phyloP scores from a whole-genome alignment of 225 moss, liverwort and hornwort species.

The Pseudoscleropodium purum region DNA sequence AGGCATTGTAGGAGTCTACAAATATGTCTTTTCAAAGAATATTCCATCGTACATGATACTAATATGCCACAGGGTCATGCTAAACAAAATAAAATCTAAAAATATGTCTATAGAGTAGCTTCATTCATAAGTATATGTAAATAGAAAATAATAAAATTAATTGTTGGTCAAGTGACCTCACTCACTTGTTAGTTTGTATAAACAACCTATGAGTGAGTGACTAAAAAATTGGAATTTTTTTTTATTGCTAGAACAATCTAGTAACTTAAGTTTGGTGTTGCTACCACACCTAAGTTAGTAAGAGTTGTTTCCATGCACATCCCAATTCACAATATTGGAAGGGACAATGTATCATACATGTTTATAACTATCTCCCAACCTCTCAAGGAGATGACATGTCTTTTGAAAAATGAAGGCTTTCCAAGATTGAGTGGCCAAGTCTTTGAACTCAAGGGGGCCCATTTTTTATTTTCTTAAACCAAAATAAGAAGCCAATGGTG shows the following conservation, averaged over 20 bases:
- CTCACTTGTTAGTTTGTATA: rapidly evolving
- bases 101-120: background rate
- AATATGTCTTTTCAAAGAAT: background rate
- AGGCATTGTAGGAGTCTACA: background rate
- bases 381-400: background rate
- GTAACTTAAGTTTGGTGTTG: background rate
- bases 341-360: rapidly evolving
- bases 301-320: background rate
- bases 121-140: background rate
- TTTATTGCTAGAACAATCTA: rapidly evolving
- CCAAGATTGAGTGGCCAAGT: background rate
- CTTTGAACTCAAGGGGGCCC: rapidly evolving
- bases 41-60: background rate
- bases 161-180: background rate
- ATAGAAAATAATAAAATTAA: background rate
- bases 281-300: rapidly evolving
- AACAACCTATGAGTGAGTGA: background rate
- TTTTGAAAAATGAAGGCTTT: background rate
- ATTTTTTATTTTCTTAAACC: background rate
- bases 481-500: background rate
- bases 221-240: no score
- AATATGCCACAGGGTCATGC: no score
- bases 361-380: background rate
- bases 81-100: rapidly evolving
- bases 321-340: rapidly evolving